Evolutionary conservation across 495 filamentous ascomycete genomes (phyloP).

Genomic region (Penicillium lagena): DNA sequence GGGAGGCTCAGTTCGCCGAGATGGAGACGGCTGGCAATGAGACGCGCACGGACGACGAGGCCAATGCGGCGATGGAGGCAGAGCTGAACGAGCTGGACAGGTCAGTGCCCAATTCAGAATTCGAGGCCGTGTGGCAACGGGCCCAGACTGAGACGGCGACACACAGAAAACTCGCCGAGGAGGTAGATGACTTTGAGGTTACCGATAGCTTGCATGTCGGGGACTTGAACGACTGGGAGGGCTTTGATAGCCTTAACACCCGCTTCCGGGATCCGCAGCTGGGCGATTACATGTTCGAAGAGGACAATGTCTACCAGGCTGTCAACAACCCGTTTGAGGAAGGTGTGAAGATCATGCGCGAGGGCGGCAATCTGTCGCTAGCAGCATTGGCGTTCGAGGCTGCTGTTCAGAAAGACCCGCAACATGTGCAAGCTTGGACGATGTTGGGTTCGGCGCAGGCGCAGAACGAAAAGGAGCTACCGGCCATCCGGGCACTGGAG

Average conservation of each 20-base stretch:
- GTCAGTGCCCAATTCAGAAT: conserved; percentile 60
- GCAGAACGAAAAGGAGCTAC: conserved; percentile 96
- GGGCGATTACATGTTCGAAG: conserved; percentile 90
- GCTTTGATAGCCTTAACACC: conserved; percentile 58
- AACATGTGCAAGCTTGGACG: conserved; percentile 89
- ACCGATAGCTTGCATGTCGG: conserved; percentile 55
- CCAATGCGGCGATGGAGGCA: conserved; percentile 72
- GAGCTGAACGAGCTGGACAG: conserved; percentile 88
- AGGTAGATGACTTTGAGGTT: conserved; percentile 49
- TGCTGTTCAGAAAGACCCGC: conserved; percentile 80
- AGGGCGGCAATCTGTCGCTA: conserved; percentile 88
- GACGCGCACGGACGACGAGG: conserved; percentile 56
- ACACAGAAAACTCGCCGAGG: conserved; percentile 61
- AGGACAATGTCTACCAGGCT: conserved; percentile 79
- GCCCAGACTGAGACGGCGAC: conserved; percentile 75
- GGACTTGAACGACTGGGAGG: conserved; percentile 64
- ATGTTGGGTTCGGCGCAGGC: conserved; percentile 87
- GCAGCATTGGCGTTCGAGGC: conserved; percentile 97
- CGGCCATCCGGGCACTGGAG: conserved; percentile 95
- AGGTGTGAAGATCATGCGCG: conserved; percentile 82
- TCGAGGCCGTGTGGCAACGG: conserved; percentile 83
- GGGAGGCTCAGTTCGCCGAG: conserved; percentile 92
- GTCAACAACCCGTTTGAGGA: conserved; percentile 79
- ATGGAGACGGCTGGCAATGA: conserved; percentile 68
- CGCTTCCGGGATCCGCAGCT: conserved; percentile 63